phyloP scores from a whole-genome alignment of 257 asterid genomes.

The Nemophila menziesii region DNA sequence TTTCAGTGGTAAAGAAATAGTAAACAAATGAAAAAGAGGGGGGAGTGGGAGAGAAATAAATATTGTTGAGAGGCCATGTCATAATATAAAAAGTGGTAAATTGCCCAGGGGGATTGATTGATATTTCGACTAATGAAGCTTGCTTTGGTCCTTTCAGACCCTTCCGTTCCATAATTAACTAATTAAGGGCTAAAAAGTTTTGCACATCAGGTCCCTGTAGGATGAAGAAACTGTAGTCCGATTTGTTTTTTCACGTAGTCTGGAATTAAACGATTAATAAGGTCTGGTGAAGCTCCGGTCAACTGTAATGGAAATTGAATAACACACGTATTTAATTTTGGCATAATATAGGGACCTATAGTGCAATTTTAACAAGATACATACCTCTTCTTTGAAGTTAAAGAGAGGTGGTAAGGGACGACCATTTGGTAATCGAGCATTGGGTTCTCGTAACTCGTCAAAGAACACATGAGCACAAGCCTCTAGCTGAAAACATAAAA shows the following conservation, averaged over 20 bases:
- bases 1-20: constrained; percentile 8
- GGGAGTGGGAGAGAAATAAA: neutral
- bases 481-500: constrained; percentile 58
- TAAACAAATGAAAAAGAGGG: neutral
- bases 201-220: constrained; percentile 40
- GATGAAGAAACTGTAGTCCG: constrained; percentile 61
- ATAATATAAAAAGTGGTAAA: neutral
- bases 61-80: neutral
- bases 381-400: constrained; percentile 89
- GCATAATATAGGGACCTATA: neutral
- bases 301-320: constrained; percentile 26
- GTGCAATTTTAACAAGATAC: neutral
- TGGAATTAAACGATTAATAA: constrained; percentile 72
- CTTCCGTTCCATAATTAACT: constrained; percentile 1
- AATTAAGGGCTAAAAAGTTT: constrained; percentile 1
- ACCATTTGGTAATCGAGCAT: constrained; percentile 74
- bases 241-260: constrained; percentile 73
- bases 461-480: constrained; percentile 84
- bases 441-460: constrained; percentile 90
- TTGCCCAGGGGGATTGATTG: too few species aligned
- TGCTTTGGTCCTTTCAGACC: neutral
- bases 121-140: constrained; percentile 1
- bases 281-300: constrained; percentile 67
- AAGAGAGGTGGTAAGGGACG: constrained; percentile 81
- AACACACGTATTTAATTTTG: neutral